phyloP scores from a whole-genome alignment of 495 filamentous ascomycete species.

The Penicillium lagena region DNA sequence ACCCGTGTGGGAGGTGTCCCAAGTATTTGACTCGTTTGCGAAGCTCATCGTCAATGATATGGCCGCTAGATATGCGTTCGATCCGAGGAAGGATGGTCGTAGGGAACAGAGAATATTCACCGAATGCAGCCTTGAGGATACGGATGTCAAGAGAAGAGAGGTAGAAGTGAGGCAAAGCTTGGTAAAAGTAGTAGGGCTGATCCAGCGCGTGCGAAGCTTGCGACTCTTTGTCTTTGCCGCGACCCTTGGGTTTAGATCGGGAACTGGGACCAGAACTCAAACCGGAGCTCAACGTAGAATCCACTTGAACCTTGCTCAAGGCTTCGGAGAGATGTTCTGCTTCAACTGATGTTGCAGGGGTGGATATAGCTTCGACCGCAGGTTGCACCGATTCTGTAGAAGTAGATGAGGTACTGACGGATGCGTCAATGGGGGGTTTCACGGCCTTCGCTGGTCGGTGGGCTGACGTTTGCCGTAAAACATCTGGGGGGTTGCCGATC shows the following conservation, averaged over 20 bases:
- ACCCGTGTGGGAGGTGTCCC: constrained; percentile 84
- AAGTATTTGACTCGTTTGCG: constrained; percentile 86
- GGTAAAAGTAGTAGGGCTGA: constrained; percentile 75
- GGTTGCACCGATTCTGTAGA: constrained; percentile 15
- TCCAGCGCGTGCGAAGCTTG: constrained; percentile 23
- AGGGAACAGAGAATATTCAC: constrained; percentile 75
- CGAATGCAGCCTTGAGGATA: constrained; percentile 87
- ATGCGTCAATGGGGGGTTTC: constrained; percentile 23
- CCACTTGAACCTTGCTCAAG: constrained; percentile 19
- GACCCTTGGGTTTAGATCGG: constrained; percentile 18
- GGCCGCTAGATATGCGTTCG: constrained; percentile 85
- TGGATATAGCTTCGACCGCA: constrained; percentile 1
- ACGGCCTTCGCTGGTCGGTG: constrained; percentile 30
- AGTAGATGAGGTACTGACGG: constrained; percentile 32
- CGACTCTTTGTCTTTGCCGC: constrained; percentile 23
- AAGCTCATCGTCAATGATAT: constrained; percentile 84
- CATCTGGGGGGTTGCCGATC: constrained; percentile 63
- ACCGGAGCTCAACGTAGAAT: neutral
- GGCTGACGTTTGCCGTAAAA: constrained; percentile 40
- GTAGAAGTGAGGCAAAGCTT: constrained; percentile 84
- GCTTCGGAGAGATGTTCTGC: constrained; percentile 22
- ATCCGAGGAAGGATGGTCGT: constrained; percentile 86
- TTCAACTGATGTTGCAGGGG: constrained; percentile 12
- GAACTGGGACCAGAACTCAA: neutral
- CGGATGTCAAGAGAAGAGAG: constrained; percentile 91